These are phyloP conservation scores for Monilinia polystroma DNA, from an alignment of 2,329 filamentous ascomycete genomes.

Conservation along the genomic window DNA sequence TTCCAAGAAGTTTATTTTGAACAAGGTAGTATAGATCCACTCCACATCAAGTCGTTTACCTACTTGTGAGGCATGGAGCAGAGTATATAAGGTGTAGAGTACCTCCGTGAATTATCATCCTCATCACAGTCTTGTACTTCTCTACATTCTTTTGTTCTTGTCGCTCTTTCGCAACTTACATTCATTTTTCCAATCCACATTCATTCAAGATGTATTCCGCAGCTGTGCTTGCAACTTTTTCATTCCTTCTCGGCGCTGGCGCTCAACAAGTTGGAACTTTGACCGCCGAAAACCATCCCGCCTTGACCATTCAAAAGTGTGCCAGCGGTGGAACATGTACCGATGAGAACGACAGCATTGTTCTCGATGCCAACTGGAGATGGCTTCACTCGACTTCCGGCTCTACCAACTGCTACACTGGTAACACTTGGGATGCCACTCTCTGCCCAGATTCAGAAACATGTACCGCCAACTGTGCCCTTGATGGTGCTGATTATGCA, in stretches of 20 bases:
- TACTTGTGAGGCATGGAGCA: background rate
- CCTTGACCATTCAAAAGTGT: slow-evolving; percentile 41
- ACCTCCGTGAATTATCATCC: background rate
- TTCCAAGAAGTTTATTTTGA: background rate
- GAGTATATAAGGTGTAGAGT: slow-evolving; percentile 10
- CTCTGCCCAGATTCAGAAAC: slow-evolving; percentile 51
- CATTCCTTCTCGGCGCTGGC: slow-evolving; percentile 19
- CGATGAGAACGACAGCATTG: slow-evolving; percentile 48
- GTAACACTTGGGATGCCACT: slow-evolving; percentile 43
- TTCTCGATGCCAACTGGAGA: slow-evolving; percentile 46
- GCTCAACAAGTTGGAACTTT: slow-evolving; percentile 45
- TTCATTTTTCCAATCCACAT: slow-evolving; percentile 7
- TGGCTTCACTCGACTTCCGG: slow-evolving; percentile 44
- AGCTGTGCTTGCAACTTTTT: slow-evolving; percentile 20
- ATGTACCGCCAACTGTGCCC: slow-evolving; percentile 55
- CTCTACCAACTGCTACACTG: slow-evolving; percentile 39
- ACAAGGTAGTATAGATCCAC: slow-evolving; percentile 3
- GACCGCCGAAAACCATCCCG: slow-evolving; percentile 50
- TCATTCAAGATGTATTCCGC: slow-evolving; percentile 14
- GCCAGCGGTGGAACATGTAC: slow-evolving; percentile 43
- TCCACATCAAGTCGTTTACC: background rate
- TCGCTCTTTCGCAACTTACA: slow-evolving; percentile 14
- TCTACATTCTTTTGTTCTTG: slow-evolving; percentile 6
- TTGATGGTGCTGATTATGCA: slow-evolving; percentile 52
- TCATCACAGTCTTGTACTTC: slow-evolving; percentile 15